phyloP scores from a whole-genome alignment of 179 eudicot genomes.

The Spinacia oleracea region DNA sequence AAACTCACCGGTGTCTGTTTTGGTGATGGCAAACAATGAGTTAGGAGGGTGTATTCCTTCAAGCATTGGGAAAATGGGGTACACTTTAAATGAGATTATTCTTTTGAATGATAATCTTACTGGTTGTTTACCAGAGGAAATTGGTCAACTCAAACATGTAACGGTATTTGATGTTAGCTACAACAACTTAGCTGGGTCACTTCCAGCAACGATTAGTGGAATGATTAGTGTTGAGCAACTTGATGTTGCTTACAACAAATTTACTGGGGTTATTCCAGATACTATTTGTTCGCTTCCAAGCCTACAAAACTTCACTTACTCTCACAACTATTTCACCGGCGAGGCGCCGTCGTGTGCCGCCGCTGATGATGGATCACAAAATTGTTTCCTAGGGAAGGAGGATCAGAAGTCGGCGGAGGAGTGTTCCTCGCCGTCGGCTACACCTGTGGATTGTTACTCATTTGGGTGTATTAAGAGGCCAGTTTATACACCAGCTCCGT shows the following conservation, averaged over 20 bases:
- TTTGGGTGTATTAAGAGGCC: conserved; percentile 25
- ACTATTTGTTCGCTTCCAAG: conserved; percentile 28
- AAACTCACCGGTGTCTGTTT: conserved; percentile 44
- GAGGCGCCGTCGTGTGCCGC: conserved; percentile 35
- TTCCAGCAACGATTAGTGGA: conserved; percentile 26
- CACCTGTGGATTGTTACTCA: conserved; percentile 37
- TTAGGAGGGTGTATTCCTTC: conserved; percentile 45
- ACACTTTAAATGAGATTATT: conserved; percentile 37
- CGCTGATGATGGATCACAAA: conserved; percentile 11
- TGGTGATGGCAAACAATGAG: conserved; percentile 45
- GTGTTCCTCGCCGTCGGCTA: conserved; percentile 31
- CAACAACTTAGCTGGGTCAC: conserved; percentile 32
- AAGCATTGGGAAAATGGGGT: conserved; percentile 41
- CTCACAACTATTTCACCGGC: conserved; percentile 37
- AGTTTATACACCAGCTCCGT: neutral
- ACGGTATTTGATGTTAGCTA: conserved; percentile 47
- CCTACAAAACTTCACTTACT: conserved; percentile 40
- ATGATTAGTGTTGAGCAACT: conserved; percentile 37
- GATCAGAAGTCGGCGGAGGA: conserved; percentile 22
- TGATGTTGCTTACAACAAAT: conserved; percentile 39
- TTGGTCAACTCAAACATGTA: conserved; percentile 30
- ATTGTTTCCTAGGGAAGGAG: conserved; percentile 28
- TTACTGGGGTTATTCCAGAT: conserved; percentile 36
- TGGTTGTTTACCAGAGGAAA: conserved; percentile 40
- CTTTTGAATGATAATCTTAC: conserved; percentile 35